Evolutionary conservation across 2,329 filamentous ascomycete species (phyloP).

Genomic region (Monilinia vaccinii-corymbosi): DNA sequence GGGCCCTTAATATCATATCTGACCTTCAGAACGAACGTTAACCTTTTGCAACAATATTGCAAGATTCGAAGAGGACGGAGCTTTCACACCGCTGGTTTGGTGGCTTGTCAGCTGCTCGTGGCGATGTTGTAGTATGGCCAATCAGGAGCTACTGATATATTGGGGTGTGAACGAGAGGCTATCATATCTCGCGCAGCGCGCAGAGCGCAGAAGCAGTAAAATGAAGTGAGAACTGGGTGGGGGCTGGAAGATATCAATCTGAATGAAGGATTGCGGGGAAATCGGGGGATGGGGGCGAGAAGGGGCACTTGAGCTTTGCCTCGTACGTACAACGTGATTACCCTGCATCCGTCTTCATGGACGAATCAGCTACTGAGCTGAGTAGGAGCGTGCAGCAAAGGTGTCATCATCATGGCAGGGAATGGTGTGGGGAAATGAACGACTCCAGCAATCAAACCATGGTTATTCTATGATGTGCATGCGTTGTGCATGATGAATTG

Average conservation of each 20-base stretch:
- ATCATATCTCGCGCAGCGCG: background rate
- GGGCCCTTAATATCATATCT: background rate
- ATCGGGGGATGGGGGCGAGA: too few species aligned
- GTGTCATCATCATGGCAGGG: background rate
- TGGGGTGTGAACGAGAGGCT: background rate
- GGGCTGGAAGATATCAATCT: background rate
- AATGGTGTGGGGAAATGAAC: background rate
- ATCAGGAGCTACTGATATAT: background rate
- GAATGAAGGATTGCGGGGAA: background rate
- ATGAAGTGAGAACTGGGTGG: background rate
- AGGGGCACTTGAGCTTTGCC: background rate
- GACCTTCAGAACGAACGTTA: background rate
- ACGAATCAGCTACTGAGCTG: background rate
- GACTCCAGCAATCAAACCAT: background rate
- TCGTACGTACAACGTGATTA: background rate
- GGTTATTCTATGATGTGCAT: background rate
- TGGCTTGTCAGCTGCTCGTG: background rate
- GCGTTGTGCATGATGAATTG: background rate
- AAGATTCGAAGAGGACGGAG: background rate
- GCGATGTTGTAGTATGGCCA: background rate
- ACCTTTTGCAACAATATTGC: background rate
- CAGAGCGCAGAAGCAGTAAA: background rate
- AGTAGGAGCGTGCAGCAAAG: background rate
- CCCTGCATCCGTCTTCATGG: background rate
- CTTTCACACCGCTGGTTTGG: background rate